Base-by-base conservation (phyloP, 495 filamentous ascomycete genomes). In the Aspergillus heteromorphus region DNA sequence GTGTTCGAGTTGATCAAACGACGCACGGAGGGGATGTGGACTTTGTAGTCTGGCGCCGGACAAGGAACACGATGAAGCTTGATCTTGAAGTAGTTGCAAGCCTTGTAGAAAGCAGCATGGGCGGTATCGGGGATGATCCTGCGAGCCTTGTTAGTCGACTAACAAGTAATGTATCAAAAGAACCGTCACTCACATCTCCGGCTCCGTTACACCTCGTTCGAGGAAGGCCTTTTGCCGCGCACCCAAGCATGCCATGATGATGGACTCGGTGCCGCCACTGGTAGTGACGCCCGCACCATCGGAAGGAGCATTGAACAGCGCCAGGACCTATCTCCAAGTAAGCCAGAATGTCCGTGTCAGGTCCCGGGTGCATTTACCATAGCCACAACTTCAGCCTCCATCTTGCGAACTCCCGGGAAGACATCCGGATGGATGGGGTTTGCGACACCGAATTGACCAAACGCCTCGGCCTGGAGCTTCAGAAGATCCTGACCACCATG, bases 381-480 rank as follows among this genome's bases (percentile, higher is more conserved):
- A 52, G 91, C 85, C 38, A 99, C 93, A 64, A 97, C 79, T 76
- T 99, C 93, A 25, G 93, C 92, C 73, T 99, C 93, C 93, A 99
- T 99, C 77, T 99, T 99, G 61, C 93, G 78, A 25, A 99, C 91
- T 31, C 92, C 93, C 40, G 93, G 93, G 73, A 99, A 99, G 34
- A 97, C 91, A 74, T 99, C 93, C 29, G 93, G 93, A 73, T 99
- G 93, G 59, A 99, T 88, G n/a, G 93, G 93, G 70, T 99, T 99
- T n/a, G 88, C 78, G 14, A 97, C 93, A 43, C 89, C 91, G 66
- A 99, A 99, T 66, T 85, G 87, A 31, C 86, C 85, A 70, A 91
- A 97, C 8, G 93, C 92, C 66, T 96, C 90, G 13, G 87, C 84
- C 73, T 99, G 93, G 16, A 99, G 73, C 66, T 87, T 83, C 56